A percentile compares a stretch with the other conserved stretches of the same genome.
Conservation (phyloP, 352 stramenopile genomes). For the Phytophthora idaei region DNA sequence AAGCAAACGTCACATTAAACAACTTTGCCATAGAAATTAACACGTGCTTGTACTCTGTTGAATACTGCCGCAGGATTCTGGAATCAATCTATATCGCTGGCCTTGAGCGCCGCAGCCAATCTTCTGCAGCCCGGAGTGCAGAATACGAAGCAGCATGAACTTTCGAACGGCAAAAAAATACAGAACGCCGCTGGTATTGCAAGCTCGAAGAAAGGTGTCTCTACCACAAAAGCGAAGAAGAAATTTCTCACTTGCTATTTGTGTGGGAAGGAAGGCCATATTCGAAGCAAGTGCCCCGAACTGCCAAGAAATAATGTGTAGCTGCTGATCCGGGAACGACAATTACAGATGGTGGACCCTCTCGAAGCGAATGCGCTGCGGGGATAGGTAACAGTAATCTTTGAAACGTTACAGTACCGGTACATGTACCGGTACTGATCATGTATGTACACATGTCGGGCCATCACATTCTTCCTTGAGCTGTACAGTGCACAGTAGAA, state of each 20-base stretch:
- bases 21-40: not conserved
- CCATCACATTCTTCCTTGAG: not conserved
- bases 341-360: no score
- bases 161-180: not conserved
- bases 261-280: conserved; percentile 23
- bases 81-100: conserved; percentile 36
- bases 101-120: conserved; percentile 18
- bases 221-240: conserved; percentile 11
- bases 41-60: not conserved
- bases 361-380: no score
- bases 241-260: conserved; percentile 17
- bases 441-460: no score
- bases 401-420: no score
- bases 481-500: not conserved
- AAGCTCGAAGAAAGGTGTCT: not conserved
- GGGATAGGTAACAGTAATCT: no score
- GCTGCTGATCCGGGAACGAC: not conserved
- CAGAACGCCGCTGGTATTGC: not conserved
- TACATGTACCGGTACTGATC: no score
- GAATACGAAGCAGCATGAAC: not conserved
- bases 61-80: conserved; percentile 20
- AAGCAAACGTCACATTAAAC: not conserved
- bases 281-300: conserved; percentile 18
- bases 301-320: conserved; percentile 18
- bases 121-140: not conserved